These are phyloP conservation scores for Saccharomycopsis sp. DNA, from an alignment of 805 yeast species.

Conservation along the genomic window DNA sequence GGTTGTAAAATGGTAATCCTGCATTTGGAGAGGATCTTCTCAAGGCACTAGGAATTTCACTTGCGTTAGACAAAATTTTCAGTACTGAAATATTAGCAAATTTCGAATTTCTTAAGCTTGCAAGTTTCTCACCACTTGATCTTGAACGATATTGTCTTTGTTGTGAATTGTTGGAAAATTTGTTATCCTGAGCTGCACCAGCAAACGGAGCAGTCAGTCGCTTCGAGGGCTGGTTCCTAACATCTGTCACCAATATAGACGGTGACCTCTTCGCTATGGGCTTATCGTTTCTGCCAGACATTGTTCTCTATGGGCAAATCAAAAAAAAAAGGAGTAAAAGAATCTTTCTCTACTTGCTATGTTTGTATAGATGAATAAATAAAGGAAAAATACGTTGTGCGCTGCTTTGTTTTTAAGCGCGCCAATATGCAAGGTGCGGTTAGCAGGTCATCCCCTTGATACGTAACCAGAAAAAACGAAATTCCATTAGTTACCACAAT, in stretches of 20 bases:
- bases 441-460: too few species aligned
- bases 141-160: slow-evolving; percentile 8
- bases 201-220: slow-evolving; percentile 68
- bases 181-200: slow-evolving; percentile 39
- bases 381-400: too few species aligned
- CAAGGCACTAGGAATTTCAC: slow-evolving; percentile 85
- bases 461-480: too few species aligned
- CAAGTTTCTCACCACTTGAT: slow-evolving; percentile 22
- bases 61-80: slow-evolving; percentile 64
- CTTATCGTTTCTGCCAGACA: too few species aligned
- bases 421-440: too few species aligned
- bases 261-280: slow-evolving; percentile 86
- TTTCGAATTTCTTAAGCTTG: slow-evolving; percentile 26
- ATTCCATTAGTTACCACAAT: too few species aligned
- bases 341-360: too few species aligned
- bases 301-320: too few species aligned
- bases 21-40: slow-evolving; percentile 35
- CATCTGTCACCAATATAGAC: slow-evolving; percentile 87
- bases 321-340: too few species aligned
- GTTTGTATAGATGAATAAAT: too few species aligned
- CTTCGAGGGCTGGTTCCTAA: slow-evolving; percentile 48
- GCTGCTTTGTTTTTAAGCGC: too few species aligned
- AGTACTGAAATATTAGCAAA: slow-evolving; percentile 80
- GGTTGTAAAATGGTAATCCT: not conserved
- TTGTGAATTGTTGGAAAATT: too few species aligned